Evolutionary conservation across 73 alveolate genomes (phyloP).

Genomic region (Tetrahymena thermophila): DNA sequence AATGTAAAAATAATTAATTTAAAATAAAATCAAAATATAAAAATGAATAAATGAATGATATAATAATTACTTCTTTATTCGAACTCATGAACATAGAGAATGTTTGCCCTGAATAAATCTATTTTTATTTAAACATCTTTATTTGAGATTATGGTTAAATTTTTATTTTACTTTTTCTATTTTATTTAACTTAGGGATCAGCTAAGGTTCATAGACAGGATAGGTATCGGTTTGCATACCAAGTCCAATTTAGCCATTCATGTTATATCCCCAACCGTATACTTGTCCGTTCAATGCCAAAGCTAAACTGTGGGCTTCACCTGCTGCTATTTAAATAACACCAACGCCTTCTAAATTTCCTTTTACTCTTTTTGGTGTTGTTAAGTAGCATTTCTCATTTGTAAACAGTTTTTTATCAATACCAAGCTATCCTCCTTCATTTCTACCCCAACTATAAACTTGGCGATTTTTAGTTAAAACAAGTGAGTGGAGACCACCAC

Average conservation of each 20-base stretch:
- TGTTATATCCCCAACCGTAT: neutral
- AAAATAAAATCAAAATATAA: neutral
- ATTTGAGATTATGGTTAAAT: too few relatives aligned
- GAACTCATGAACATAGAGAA: neutral
- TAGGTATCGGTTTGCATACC: neutral
- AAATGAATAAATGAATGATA: neutral
- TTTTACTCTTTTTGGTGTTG: neutral
- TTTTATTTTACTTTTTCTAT: neutral
- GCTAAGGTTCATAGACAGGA: neutral
- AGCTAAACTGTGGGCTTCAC: neutral
- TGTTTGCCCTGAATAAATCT: neutral
- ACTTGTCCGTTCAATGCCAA: neutral
- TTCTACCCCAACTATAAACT: neutral
- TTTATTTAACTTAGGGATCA: neutral
- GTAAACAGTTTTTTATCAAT: neutral
- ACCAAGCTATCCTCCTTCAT: neutral
- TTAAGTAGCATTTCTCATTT: neutral
- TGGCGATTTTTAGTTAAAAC: neutral
- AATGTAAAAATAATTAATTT: neutral
- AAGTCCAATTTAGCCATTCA: neutral
- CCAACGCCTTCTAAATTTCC: neutral
- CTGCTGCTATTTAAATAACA: neutral
- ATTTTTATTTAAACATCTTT: neutral
- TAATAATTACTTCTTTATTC: neutral
- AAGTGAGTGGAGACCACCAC: neutral